Evolutionary conservation across 2,329 filamentous ascomycete species (phyloP), one percentile per base, ranked within the genome.

Genomic region (Fusarium sp.): DNA sequence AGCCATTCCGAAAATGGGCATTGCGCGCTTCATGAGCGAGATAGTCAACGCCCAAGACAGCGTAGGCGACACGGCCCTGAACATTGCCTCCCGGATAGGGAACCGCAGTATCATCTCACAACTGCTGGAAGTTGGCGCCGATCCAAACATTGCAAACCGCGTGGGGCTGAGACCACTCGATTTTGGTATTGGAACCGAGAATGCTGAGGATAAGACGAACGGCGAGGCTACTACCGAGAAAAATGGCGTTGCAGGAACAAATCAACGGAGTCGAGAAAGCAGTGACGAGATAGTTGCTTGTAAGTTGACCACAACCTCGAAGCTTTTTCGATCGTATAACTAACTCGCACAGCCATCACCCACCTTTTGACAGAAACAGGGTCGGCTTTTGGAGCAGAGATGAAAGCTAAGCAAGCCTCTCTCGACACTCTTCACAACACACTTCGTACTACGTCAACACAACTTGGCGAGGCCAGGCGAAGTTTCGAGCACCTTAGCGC

Each of bases 51-150:
- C 95, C 1, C 92, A 95, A 74, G 96, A 99, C 79, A 94, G 95
- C 74, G 92, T 92, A 34, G 96, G 96, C 1, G 97, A 99, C 76
- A 99, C 96, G 0, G 96, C 96, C 0, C 84, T 99, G 20, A 98
- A 98, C 72, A 91, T 98, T 66, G 96, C 95, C 3, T 95, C 96
- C 3, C 88, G 96, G 65, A 97, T 98, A 71, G 94, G 94, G 22
- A 98, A 97, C 77, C 87, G 92, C 57, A 97, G 94, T 74, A 97
- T 99, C 73, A 97, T 98, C 60, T 95, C 94, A n/a, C 96, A 99
- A 77, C 85, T 99, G 33, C 85, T 98, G 13, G 96, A 99, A 80
- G 95, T 99, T 43, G 94, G 95, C 58, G 96, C 96, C 2, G 94
- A 98, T 78, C 92, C 94, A n/a, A 90, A 91, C 54, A 95, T 98